A percentile compares a stretch with the other conserved stretches of the same genome.
Conservation (phyloP, 306 rosid genomes). For the Trifolium pratense region DNA sequence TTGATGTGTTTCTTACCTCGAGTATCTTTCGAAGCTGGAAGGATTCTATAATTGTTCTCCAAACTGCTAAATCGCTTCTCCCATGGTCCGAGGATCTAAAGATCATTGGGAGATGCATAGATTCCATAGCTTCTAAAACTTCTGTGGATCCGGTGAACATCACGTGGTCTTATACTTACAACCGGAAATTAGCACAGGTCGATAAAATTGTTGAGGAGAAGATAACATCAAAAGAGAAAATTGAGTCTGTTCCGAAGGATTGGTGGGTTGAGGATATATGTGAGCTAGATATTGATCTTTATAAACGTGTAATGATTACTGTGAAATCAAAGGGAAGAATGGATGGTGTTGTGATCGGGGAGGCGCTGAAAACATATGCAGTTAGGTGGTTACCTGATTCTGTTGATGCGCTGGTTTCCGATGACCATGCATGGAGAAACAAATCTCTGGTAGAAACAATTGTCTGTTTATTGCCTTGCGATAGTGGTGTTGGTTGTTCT, state of each 20-base stretch:
- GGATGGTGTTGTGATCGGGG: conserved; percentile 88
- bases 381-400: conserved; percentile 92
- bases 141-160: conserved; percentile 79
- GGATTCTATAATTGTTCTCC: conserved; percentile 93
- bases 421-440: conserved; percentile 70
- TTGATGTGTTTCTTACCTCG: conserved; percentile 93
- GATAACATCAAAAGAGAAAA: conserved; percentile 51
- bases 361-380: conserved; percentile 84
- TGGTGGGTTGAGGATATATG: conserved; percentile 99
- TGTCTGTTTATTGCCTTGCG: conserved; percentile 79
- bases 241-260: conserved; percentile 77
- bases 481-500: conserved; percentile 66
- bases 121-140: conserved; percentile 92
- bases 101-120: conserved; percentile 92
- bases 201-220: conserved; percentile 68
- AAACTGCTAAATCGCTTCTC: conserved; percentile 80
- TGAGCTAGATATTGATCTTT: conserved; percentile 90
- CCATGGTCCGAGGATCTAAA: conserved; percentile 95
- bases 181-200: conserved; percentile 70
- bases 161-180: conserved; percentile 91
- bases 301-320: conserved; percentile 77
- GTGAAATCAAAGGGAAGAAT: conserved; percentile 96
- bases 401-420: conserved; percentile 81
- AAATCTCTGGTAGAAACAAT: conserved; percentile 85
- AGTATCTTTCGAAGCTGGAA: conserved; percentile 96